Percentiles rank a stretch among this genome's conserved stretches.
phyloP scores from a whole-genome alignment of 2,329 filamentous ascomycete genomes.

The Byssochlamys sp. region DNA sequence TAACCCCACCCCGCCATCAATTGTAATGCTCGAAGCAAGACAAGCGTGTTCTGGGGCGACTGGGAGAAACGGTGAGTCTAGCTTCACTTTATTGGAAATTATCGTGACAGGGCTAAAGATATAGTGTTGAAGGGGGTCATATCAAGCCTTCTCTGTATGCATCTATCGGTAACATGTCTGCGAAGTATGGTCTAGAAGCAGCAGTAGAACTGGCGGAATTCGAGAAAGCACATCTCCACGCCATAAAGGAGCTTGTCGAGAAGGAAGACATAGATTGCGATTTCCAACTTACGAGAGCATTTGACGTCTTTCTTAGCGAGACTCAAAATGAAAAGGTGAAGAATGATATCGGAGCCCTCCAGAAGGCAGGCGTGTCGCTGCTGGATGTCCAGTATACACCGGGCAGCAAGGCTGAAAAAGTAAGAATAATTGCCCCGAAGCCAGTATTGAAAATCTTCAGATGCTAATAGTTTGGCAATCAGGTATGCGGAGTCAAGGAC shows the following conservation, averaged over 20 bases:
- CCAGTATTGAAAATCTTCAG: neutral
- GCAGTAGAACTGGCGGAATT: conserved; percentile 32
- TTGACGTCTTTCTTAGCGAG: conserved; percentile 30
- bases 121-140: conserved; percentile 25
- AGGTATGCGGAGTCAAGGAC: conserved; percentile 30
- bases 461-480: neutral
- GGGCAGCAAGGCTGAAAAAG: conserved; percentile 16
- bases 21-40: conserved; percentile 34
- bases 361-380: conserved; percentile 16
- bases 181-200: conserved; percentile 24
- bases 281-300: conserved; percentile 27
- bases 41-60: conserved; percentile 37
- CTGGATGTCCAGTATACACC: conserved; percentile 18
- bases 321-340: conserved; percentile 22
- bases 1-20: conserved; percentile 15
- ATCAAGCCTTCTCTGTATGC: conserved; percentile 35
- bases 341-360: conserved; percentile 18
- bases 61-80: conserved; percentile 31
- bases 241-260: conserved; percentile 31
- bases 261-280: conserved; percentile 37
- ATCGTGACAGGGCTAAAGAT: neutral
- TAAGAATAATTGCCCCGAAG: conserved; percentile 1
- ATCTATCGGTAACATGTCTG: conserved; percentile 22
- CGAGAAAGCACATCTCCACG: conserved; percentile 31
- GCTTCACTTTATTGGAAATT: neutral